Conservation (phyloP, 208 protist species). For the Herpetomonas muscarum region DNA sequence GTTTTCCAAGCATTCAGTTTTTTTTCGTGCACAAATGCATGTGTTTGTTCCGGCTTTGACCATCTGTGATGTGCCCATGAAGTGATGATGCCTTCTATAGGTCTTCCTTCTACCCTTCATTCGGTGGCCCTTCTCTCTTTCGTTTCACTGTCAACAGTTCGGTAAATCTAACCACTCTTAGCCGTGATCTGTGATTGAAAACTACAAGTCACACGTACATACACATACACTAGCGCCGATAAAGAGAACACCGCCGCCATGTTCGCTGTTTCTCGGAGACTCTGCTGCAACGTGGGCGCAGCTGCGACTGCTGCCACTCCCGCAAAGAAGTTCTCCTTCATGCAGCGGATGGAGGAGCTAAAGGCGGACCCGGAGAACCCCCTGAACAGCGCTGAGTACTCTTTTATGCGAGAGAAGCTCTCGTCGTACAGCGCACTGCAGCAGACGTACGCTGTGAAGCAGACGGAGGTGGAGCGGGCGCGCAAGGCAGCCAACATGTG, state of each 20-base stretch:
- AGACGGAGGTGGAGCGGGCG: constrained; percentile 78
- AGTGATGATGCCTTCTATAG: no score
- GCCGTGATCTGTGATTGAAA: not conserved
- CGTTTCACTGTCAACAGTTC: no score
- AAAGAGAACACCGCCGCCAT: no score
- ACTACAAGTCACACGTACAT: no score
- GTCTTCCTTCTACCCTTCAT: no score
- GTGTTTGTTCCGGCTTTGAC: no score
- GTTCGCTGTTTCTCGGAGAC: no score
- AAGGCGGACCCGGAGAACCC: constrained; percentile 25
- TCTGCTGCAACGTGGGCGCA: no score
- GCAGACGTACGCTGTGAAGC: constrained; percentile 78
- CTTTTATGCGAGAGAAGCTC: constrained; percentile 55
- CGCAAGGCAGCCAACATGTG: constrained; percentile 71
- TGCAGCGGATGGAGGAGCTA: constrained; percentile 20
- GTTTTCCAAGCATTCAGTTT: not conserved
- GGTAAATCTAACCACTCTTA: not conserved
- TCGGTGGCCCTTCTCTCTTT: not conserved
- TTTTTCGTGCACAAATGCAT: no score
- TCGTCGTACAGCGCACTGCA: constrained; percentile 62
- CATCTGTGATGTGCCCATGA: no score
- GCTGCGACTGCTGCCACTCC: not conserved
- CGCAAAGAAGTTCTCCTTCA: constrained; percentile 20
- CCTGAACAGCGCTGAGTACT: constrained; percentile 52
- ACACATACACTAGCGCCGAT: no score